Conservation (phyloP, 208 protist genomes). For the Wallacemonas sp. region DNA sequence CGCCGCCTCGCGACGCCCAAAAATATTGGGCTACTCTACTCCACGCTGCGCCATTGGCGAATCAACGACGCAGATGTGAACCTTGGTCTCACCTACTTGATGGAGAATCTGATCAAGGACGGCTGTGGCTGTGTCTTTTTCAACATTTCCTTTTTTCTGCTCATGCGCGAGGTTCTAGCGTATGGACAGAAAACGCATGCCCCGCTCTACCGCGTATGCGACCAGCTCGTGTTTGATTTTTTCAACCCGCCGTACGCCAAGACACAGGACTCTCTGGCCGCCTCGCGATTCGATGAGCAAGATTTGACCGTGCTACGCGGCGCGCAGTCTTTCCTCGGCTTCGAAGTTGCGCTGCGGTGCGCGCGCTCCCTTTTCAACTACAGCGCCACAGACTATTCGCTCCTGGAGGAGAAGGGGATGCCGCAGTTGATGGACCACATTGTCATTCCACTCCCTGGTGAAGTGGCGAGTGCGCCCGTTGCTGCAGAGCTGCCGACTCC, state of each 20-base stretch:
- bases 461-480: constrained; percentile 2
- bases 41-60: constrained; percentile 74
- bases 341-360: constrained; percentile 85
- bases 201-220: constrained; percentile 73
- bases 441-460: constrained; percentile 37
- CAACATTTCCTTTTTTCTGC: constrained; percentile 71
- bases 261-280: constrained; percentile 41
- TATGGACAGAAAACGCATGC: constrained; percentile 67
- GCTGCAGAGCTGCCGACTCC: too few relatives aligned
- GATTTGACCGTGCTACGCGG: constrained; percentile 44
- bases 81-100: constrained; percentile 71
- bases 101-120: constrained; percentile 57
- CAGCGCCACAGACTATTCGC: constrained; percentile 66
- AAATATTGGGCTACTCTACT: constrained; percentile 66
- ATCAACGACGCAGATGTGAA: constrained; percentile 81
- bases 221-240: constrained; percentile 81
- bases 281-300: constrained; percentile 21
- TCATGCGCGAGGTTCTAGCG: constrained; percentile 74
- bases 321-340: constrained; percentile 79
- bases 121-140: constrained; percentile 65
- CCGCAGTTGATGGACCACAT: constrained; percentile 60
- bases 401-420: constrained; percentile 82
- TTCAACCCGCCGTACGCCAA: constrained; percentile 83
- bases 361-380: constrained; percentile 79
- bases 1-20: constrained; percentile 64